Conservation (phyloP, 768 basidiomycete species). For the Mycena kentingensis region DNA sequence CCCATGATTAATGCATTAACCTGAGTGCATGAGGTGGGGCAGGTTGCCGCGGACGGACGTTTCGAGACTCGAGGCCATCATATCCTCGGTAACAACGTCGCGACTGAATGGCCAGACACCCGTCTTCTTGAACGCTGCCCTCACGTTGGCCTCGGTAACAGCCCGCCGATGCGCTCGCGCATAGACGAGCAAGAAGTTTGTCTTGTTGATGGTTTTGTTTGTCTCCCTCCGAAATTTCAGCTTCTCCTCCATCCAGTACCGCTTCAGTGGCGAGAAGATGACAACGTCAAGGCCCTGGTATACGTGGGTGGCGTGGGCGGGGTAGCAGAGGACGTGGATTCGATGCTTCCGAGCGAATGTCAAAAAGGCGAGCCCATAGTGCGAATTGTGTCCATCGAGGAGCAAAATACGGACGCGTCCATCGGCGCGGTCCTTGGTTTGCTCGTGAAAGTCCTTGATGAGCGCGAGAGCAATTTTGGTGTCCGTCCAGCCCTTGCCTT, state of each 20-base stretch:
- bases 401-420: constrained; percentile 34
- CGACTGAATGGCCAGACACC: constrained; percentile 42
- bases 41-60: constrained; percentile 26
- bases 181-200: constrained; percentile 40
- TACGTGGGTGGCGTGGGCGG: constrained; percentile 45
- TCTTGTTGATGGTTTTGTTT: constrained; percentile 31
- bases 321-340: constrained; percentile 47
- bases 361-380: constrained; percentile 41
- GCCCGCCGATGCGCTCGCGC: constrained; percentile 32
- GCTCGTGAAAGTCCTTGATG: constrained; percentile 42
- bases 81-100: constrained; percentile 31
- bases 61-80: constrained; percentile 39
- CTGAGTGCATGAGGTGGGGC: too few relatives aligned
- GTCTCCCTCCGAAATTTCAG: constrained; percentile 18
- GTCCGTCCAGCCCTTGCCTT: constrained; percentile 39
- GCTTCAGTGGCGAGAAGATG: constrained; percentile 36
- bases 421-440: constrained; percentile 38
- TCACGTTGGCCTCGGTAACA: constrained; percentile 35
- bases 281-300: constrained; percentile 49
- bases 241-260: constrained; percentile 24
- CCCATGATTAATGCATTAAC: too few relatives aligned
- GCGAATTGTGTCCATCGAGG: constrained; percentile 50
- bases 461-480: constrained; percentile 38
- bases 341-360: constrained; percentile 35
- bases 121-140: constrained; percentile 39